Conservation (phyloP, 164 flowering plant genomes). For the Sedum album region DNA sequence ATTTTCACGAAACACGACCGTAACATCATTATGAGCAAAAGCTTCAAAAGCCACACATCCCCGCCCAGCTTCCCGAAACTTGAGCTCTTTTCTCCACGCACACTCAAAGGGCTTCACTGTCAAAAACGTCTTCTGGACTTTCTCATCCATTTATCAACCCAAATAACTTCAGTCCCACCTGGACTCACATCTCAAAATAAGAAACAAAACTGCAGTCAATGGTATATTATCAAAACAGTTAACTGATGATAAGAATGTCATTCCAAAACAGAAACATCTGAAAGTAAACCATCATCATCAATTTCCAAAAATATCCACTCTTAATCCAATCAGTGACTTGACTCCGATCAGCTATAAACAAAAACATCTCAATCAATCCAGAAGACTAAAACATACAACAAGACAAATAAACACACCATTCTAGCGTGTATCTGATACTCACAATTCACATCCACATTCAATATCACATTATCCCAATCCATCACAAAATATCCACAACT, state of each 20-base stretch:
- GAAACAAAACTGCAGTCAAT: neutral
- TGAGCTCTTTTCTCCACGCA: slow-evolving; percentile 73
- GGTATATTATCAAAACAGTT: neutral
- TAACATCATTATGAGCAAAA: slow-evolving; percentile 87
- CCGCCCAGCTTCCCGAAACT: slow-evolving; percentile 82
- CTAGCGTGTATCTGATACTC: slow-evolving; percentile 4
- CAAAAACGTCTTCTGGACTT: slow-evolving; percentile 53
- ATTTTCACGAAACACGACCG: slow-evolving; percentile 81
- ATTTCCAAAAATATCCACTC: neutral
- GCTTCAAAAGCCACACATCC: slow-evolving; percentile 98
- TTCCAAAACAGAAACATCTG: neutral
- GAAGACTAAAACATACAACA: neutral
- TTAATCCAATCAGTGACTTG: slow-evolving; percentile 5
- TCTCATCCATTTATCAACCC: slow-evolving; percentile 29
- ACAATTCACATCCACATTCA: neutral
- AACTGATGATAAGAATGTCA: neutral
- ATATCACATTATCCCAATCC: neutral
- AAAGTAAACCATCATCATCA: neutral
- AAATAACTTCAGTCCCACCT: neutral
- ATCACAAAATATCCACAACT: slow-evolving; percentile 6
- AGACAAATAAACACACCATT: neutral
- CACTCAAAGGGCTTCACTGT: slow-evolving; percentile 96
- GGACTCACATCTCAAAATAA: neutral
- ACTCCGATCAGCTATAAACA: neutral
- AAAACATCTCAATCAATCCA: neutral